phyloP scores from a whole-genome alignment of 352 stramenopile genomes.

The Achlya hypogyna region DNA sequence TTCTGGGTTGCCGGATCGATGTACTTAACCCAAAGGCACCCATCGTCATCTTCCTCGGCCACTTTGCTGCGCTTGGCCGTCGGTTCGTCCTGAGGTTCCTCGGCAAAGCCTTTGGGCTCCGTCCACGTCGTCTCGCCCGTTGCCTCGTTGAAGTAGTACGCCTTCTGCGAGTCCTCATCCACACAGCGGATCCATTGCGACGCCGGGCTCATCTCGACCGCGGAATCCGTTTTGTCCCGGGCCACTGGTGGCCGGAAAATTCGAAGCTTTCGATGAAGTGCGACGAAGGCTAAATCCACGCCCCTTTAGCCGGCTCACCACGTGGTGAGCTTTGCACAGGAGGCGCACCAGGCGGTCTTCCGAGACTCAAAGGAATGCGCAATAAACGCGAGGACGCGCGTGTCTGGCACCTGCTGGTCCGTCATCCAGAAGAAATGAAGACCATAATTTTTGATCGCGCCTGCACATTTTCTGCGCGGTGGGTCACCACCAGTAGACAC shows the following conservation, averaged over 20 bases:
- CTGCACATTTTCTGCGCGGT: no score
- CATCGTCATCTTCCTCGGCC: constrained; percentile 20
- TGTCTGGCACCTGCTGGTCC: no score
- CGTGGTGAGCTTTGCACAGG: no score
- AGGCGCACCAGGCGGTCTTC: no score
- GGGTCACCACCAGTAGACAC: no score
- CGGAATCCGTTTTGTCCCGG: neutral
- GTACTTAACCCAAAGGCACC: constrained; percentile 53
- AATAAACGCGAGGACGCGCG: no score
- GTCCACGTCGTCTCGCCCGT: constrained; percentile 70
- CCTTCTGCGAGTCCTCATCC: constrained; percentile 44
- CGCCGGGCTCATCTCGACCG: neutral
- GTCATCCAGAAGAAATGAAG: no score
- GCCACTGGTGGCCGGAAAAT: neutral
- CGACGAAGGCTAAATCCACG: neutral
- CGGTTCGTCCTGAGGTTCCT: neutral
- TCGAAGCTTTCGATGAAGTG: neutral
- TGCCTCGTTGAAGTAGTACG: constrained; percentile 69
- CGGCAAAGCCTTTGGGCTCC: constrained; percentile 38
- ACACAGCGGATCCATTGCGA: constrained; percentile 44
- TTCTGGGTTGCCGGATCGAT: constrained; percentile 56
- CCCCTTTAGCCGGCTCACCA: neutral
- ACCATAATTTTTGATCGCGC: no score
- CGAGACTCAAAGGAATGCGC: no score
- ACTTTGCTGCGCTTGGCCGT: constrained; percentile 11